A percentile compares a stretch with the other conserved stretches of the same genome.
phyloP scores from a whole-genome alignment of 2,329 filamentous ascomycete species.

The Daldinia eschscholtzii region DNA sequence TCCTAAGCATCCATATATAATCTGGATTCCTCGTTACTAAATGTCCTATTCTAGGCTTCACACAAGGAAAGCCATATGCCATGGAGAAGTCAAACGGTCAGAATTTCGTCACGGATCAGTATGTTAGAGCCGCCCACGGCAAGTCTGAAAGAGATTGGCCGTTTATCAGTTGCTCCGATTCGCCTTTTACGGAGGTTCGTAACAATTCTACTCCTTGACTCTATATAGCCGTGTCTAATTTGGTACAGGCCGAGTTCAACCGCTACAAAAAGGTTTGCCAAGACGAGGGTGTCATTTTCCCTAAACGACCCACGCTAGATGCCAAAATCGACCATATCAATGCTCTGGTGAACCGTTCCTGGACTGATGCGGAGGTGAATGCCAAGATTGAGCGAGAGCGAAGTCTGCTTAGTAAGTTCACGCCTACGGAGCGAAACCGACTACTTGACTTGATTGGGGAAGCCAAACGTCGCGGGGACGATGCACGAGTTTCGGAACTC shows the following conservation, averaged over 20 bases:
- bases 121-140: conserved; percentile 84
- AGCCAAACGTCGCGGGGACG: conserved; percentile 74
- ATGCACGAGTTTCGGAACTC: conserved; percentile 65
- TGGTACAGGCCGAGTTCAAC: conserved; percentile 76
- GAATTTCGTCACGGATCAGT: conserved; percentile 85
- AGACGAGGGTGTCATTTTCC: conserved; percentile 78
- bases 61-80: conserved; percentile 83
- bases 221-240: conserved; percentile 43
- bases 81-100: conserved; percentile 81
- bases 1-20: conserved; percentile 3
- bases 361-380: conserved; percentile 86
- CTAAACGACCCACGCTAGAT: conserved; percentile 76
- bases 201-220: background rate
- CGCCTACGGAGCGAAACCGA: conserved; percentile 75
- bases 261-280: conserved; percentile 82
- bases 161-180: conserved; percentile 91
- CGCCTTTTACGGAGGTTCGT: conserved; percentile 82
- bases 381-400: conserved; percentile 81
- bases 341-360: conserved; percentile 79
- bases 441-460: conserved; percentile 74
- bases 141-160: conserved; percentile 87
- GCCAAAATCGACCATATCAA: conserved; percentile 87
- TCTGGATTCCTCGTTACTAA: conserved; percentile 44
- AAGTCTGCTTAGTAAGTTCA: conserved; percentile 74
- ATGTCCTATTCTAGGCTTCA: conserved; percentile 70